Base-by-base conservation (phyloP, 2,329 filamentous ascomycete genomes). In the Trichoderma citrinoviride region DNA sequence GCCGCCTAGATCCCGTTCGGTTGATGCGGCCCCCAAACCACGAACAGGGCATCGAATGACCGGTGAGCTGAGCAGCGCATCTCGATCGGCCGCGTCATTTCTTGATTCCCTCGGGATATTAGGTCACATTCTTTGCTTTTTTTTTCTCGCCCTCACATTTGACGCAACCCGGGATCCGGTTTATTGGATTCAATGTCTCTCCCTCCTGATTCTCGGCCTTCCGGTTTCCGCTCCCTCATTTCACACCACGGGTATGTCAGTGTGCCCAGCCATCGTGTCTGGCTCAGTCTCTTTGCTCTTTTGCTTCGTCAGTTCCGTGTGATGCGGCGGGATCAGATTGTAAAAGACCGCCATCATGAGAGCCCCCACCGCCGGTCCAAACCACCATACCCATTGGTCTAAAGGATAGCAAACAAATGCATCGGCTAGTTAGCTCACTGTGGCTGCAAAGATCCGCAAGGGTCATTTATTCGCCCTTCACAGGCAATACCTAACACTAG, bases 351-450 rank as follows among this genome's bases (percentile, higher is more conserved):
- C 70, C 27, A 72, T 65, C 7, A 77, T 58, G 2, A 76, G 58
- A 0, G 69, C 67, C 12, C 71, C 74, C 27, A 71, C 64, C 41
- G 75, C 72, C 5, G 76, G 75, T 1, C 73, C 76, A 54, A 74
- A 68, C 76, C 76, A 78, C 72, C 73, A 78, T 25, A 78, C 73
- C 75, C 76, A 78, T 65, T 79, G 76, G 17, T 66, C 68, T 69
- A n/a, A 3, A 17, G 12, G 17, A 14, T 25, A 52, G 43, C 44
- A 58, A 60, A 54, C 40, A 23, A 58, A 52, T 7, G 8, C 25
- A 66, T 37, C 12, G 29, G 8, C 33, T 50, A 3, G n/a, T 46
- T 19, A 47, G 19, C n/a, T 47, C 56, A 15, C 25, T 29, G 3
- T n/a, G 19, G 14, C 25, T 19, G 17, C 8, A n/a, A 2, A 19